Evolutionary conservation across 2,329 filamentous ascomycete genomes (phyloP).

Genomic region (Sclerotinia subarctica): DNA sequence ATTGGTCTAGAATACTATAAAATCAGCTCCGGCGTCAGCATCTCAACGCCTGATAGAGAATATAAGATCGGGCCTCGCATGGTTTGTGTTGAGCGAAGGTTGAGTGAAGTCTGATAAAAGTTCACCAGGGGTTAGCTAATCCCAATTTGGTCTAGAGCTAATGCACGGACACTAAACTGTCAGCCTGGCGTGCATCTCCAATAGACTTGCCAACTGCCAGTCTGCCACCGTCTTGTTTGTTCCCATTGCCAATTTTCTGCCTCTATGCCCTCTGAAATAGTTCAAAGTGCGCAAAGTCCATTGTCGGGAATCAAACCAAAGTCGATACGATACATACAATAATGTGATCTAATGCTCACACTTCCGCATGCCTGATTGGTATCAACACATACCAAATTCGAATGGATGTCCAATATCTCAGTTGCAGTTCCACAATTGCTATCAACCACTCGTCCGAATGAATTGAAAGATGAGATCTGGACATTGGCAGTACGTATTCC

Average conservation of each 20-base stretch:
- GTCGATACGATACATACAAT: no score
- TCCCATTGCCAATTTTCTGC: no score
- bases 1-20: background rate
- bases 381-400: no score
- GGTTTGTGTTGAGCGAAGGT: no score
- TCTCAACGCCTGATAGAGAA: background rate
- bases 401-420: no score
- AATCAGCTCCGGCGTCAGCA: background rate
- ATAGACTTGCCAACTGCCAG: background rate
- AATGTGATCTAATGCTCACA: no score
- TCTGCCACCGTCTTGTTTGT: background rate
- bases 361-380: no score
- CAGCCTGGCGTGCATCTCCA: background rate
- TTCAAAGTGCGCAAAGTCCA: no score
- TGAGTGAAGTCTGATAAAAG: background rate
- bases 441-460: no score
- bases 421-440: no score
- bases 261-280: no score
- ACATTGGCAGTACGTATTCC: background rate
- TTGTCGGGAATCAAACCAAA: no score
- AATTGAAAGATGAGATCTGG: background rate
- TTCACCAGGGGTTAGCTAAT: background rate
- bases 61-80: background rate
- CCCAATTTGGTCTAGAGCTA: background rate
- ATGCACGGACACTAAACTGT: background rate